Evolutionary conservation across 1,284 basidiomycete species (phyloP).

Genomic region (Ganoderma resinaceum): DNA sequence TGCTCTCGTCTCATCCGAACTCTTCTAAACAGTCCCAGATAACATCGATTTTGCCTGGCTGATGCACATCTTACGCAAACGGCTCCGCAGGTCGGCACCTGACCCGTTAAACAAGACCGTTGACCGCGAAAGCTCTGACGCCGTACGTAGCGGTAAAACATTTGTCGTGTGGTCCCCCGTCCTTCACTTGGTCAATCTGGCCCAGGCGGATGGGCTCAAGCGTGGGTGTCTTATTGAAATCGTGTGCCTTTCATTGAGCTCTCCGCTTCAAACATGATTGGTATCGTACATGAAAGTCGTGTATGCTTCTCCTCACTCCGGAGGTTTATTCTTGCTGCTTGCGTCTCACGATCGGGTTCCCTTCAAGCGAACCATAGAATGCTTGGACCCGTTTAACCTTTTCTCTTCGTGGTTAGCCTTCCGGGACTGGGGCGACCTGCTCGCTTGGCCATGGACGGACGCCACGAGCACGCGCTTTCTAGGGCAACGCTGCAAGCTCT

Average conservation of each 20-base stretch:
- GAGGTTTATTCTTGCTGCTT: conserved; percentile 2
- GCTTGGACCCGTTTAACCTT: conserved; percentile 16
- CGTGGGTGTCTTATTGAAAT: conserved; percentile 16
- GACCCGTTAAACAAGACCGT: conserved; percentile 12
- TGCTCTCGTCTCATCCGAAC: conserved; percentile 9
- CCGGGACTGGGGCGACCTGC: background rate
- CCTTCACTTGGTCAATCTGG: conserved; percentile 13
- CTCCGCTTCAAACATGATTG: conserved; percentile 8
- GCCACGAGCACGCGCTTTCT: background rate
- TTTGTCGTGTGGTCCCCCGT: conserved; percentile 20
- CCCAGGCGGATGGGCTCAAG: conserved; percentile 3
- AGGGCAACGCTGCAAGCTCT: background rate
- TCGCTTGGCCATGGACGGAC: background rate
- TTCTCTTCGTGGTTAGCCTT: conserved; percentile 4
- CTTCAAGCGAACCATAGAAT: conserved; percentile 10
- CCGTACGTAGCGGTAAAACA: conserved; percentile 23
- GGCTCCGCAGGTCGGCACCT: conserved; percentile 6
- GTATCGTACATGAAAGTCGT: conserved; percentile 5
- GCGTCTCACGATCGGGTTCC: conserved; percentile 16
- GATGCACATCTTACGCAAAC: conserved; percentile 12
- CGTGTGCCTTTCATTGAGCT: conserved; percentile 7
- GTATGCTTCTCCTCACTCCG: conserved; percentile 8
- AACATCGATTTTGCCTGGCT: conserved; percentile 9
- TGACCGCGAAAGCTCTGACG: conserved; percentile 27
- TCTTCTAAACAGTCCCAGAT: conserved; percentile 1